Percentiles rank a stretch among this genome's conserved stretches.
Evolutionary conservation across 2,329 filamentous ascomycete species (phyloP).

Genomic region (Neopestalotiopsis rosae): DNA sequence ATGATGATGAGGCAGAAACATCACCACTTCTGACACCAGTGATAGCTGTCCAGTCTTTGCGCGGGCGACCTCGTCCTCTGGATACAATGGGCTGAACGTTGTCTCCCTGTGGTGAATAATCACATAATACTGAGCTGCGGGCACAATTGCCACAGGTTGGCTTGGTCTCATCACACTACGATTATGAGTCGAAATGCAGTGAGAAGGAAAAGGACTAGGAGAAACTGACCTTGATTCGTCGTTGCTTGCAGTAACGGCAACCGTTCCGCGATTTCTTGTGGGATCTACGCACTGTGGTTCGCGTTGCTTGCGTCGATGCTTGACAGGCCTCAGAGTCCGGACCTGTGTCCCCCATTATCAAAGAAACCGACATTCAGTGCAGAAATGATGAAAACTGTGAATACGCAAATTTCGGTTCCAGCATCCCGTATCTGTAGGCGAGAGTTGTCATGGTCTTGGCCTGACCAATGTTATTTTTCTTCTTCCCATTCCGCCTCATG

Average conservation of each 20-base stretch:
- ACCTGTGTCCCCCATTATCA: neutral
- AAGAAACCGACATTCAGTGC: neutral
- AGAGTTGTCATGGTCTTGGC: neutral
- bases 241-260: constrained; percentile 1
- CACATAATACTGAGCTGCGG: neutral
- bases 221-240: neutral
- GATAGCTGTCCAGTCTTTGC: neutral
- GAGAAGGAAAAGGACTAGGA: neutral
- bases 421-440: neutral
- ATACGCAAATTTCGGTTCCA: neutral
- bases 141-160: neutral
- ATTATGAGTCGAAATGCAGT: neutral
- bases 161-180: neutral
- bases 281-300: neutral
- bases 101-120: neutral
- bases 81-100: neutral
- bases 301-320: neutral
- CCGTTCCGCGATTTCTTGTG: constrained; percentile 1
- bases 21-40: neutral
- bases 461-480: neutral
- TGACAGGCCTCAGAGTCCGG: neutral
- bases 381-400: neutral
- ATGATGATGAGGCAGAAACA: neutral
- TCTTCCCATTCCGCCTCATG: no score
- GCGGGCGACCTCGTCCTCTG: neutral